Conservation (phyloP, 768 basidiomycete species). For the Exsudoporus frostii region DNA sequence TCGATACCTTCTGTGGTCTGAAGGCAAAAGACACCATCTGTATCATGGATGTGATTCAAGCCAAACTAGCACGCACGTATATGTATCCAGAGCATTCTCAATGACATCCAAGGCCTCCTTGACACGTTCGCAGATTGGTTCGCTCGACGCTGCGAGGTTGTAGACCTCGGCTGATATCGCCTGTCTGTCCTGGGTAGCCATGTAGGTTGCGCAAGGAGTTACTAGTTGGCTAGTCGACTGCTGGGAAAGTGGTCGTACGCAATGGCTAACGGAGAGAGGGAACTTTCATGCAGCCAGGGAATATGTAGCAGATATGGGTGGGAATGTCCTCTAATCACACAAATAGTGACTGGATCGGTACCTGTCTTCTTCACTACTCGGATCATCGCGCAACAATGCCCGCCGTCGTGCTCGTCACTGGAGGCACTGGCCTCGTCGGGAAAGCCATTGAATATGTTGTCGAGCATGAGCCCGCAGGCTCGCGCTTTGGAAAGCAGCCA, state of each 20-base stretch:
- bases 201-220: background rate
- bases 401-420: constrained; percentile 73
- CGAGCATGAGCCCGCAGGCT: constrained; percentile 73
- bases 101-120: constrained; percentile 82
- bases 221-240: background rate
- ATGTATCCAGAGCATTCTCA: constrained; percentile 67
- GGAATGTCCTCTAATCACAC: constrained; percentile 8
- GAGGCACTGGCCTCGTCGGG: constrained; percentile 86
- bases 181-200: constrained; percentile 44
- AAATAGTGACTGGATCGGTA: background rate
- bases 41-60: constrained; percentile 2
- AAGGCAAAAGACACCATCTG: constrained; percentile 3
- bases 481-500: constrained; percentile 69
- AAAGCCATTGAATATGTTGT: constrained; percentile 76
- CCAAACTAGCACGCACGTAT: constrained; percentile 61
- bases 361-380: background rate
- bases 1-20: constrained; percentile 68
- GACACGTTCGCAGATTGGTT: constrained; percentile 57
- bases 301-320: constrained; percentile 8
- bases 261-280: constrained; percentile 2
- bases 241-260: constrained; percentile 4
- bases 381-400: constrained; percentile 19
- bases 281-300: constrained; percentile 10
- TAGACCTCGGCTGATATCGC: constrained; percentile 60
- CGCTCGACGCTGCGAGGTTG: constrained; percentile 49